Base-by-base conservation (phyloP, 2,329 filamentous ascomycete species). In the Hortaea werneckii region DNA sequence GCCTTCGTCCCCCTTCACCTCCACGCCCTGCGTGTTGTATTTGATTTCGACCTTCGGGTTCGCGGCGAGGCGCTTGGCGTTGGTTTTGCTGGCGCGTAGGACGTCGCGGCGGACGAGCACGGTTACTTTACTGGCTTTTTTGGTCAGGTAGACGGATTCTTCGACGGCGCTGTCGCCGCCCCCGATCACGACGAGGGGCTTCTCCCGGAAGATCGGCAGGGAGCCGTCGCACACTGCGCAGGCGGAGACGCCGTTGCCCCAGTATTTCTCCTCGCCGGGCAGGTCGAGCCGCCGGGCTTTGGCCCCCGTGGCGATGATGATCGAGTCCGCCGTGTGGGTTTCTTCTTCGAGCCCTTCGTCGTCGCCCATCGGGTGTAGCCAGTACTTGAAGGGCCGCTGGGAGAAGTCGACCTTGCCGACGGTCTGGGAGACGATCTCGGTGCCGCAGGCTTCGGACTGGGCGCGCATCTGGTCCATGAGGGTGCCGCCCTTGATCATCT, bases 181-280 rank as follows among this genome's bases (percentile, higher is more conserved):
- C 53, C 92, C 92, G 54, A 98, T 95, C 42, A 98, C 92, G 37
- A 90, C 87, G 45, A 98, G 76, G 6, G 85, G 90, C 77, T 95
- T 94, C 69, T 95, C 87, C 58, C 90, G 80, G 82, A 95, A 98
- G 67, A 98, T 95, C 50, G 92, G 92, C 40, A 96, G 83, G 42
- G 89, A 92, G 53, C 92, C 92, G 64, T 98, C 92, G 70, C 92
- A 98, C 41, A 98, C 92, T 30, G 92, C 92, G 69, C 92, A 98
- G 42, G 92, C 92, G 43, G 85, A 92, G 64, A 98, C 87, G 56
- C 92, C 92, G 66, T 85, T 92, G 66, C 95, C 89, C 94, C 94
- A 98, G 78, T 88, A 98, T 66, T 82, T 85, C 45, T 94, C 85
- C 74, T 98, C 92, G 45, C 92, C 94, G 9, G 81, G 74, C 40